Conservation (phyloP, 768 basidiomycete genomes). For the Phaffia tasmanica region DNA sequence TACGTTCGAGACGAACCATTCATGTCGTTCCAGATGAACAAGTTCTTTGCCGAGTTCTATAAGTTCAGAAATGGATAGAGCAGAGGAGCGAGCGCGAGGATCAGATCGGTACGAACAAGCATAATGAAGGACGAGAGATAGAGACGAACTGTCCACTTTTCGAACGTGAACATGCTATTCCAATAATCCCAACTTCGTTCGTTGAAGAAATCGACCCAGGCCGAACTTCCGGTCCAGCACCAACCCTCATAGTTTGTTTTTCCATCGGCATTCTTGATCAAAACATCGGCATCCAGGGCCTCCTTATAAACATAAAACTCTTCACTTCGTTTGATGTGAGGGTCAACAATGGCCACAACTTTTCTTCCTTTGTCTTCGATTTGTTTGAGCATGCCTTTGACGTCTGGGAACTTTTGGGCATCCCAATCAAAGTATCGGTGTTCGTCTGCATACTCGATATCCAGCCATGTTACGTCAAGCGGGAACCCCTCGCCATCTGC, state of each 20-base stretch:
- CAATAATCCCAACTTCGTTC: constrained; percentile 83
- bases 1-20: constrained; percentile 44
- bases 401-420: constrained; percentile 80
- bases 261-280: constrained; percentile 71
- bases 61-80: not conserved
- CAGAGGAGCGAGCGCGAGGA: not conserved
- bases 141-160: constrained; percentile 41
- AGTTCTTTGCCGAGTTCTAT: constrained; percentile 54
- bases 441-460: constrained; percentile 87
- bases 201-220: constrained; percentile 97
- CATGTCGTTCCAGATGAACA: constrained; percentile 99
- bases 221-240: constrained; percentile 95
- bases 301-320: constrained; percentile 73
- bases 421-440: constrained; percentile 99
- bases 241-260: constrained; percentile 81
- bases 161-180: constrained; percentile 65
- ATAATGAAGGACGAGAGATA: not conserved
- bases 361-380: constrained; percentile 76
- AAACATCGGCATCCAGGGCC: constrained; percentile 66
- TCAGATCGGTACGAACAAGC: too few relatives aligned
- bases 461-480: constrained; percentile 92
- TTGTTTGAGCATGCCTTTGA: constrained; percentile 81
- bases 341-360: constrained; percentile 96
- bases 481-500: constrained; percentile 62
- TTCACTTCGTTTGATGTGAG: constrained; percentile 75